Evolutionary conservation across 495 filamentous ascomycete genomes (phyloP).

Genomic region (Wilcoxina mikolae): DNA sequence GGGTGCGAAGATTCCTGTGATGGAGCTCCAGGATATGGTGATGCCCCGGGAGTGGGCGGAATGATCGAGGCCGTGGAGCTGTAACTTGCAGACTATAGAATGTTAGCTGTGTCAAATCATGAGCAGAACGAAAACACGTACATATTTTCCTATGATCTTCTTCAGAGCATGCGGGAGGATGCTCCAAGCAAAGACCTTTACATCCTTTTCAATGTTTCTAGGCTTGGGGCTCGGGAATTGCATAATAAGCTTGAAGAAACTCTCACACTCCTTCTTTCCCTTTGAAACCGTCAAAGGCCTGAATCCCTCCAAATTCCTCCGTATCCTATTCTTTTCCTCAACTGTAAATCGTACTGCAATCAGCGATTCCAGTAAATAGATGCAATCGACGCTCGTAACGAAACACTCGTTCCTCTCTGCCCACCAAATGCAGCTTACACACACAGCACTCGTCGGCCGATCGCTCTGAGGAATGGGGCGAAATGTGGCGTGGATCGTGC

Average conservation of each 20-base stretch:
- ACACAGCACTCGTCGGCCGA: constrained; percentile 57
- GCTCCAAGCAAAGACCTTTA: constrained; percentile 96
- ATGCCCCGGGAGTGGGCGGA: constrained; percentile 16
- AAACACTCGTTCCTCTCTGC: constrained; percentile 75
- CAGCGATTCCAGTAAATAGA: constrained; percentile 76
- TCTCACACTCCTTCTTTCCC: constrained; percentile 74
- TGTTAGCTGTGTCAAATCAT: constrained; percentile 6
- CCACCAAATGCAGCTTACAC: constrained; percentile 89
- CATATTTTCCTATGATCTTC: constrained; percentile 98
- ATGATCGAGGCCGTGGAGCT: constrained; percentile 28
- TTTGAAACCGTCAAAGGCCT: constrained; percentile 83
- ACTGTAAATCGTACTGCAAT: constrained; percentile 73
- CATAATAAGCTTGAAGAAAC: constrained; percentile 99
- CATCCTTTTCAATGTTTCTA: constrained; percentile 94
- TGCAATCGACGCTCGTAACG: constrained; percentile 93
- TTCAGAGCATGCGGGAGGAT: constrained; percentile 66
- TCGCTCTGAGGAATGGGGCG: constrained; percentile 54
- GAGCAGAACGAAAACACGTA: constrained; percentile 34
- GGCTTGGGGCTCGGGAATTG: constrained; percentile 89
- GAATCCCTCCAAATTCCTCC: constrained; percentile 86
- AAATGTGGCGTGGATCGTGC: constrained; percentile 58
- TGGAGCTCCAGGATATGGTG: neutral
- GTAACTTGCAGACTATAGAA: constrained; percentile 25
- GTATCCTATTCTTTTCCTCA: constrained; percentile 95
- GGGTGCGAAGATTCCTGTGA: neutral